phyloP scores from a whole-genome alignment of 768 basidiomycete species.

The Suillus ampliporus region DNA sequence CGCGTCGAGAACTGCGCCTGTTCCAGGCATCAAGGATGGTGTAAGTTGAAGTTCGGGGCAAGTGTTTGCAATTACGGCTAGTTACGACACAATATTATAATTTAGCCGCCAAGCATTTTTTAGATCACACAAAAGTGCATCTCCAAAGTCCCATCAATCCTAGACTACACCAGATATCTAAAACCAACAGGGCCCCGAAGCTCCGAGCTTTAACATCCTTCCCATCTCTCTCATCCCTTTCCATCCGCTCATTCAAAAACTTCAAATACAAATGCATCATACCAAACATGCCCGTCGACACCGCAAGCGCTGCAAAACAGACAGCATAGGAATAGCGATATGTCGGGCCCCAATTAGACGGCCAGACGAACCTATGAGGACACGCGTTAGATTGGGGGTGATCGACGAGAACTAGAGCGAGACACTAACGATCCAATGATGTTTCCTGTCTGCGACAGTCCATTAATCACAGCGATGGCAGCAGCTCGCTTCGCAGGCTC shows the following conservation, averaged over 20 bases:
- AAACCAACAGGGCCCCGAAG: conserved; percentile 1
- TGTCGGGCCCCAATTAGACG: conserved; percentile 64
- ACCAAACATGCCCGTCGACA: conserved; percentile 53
- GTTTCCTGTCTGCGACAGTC: conserved; percentile 81
- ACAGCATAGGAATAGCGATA: conserved; percentile 73
- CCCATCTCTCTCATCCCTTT: conserved; percentile 35
- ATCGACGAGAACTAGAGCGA: background rate
- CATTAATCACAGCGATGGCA: conserved; percentile 77
- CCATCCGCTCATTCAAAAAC: conserved; percentile 43
- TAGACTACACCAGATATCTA: conserved; percentile 9
- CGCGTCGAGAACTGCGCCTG: conserved; percentile 32
- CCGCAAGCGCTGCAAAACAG: conserved; percentile 60
- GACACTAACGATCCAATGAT: conserved; percentile 72
- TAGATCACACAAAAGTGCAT: no score
- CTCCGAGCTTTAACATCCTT: background rate
- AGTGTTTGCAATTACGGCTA: no score
- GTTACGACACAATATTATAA: no score
- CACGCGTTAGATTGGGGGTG: background rate
- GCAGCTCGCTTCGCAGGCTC: conserved; percentile 84
- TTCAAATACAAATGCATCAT: conserved; percentile 48
- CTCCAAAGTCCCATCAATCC: no score
- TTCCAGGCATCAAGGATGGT: background rate
- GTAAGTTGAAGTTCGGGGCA: no score
- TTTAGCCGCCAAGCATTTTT: no score
- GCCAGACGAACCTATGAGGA: conserved; percentile 61